Base-by-base conservation (phyloP, 495 filamentous ascomycete species). In the Trichoderma asperelloides region DNA sequence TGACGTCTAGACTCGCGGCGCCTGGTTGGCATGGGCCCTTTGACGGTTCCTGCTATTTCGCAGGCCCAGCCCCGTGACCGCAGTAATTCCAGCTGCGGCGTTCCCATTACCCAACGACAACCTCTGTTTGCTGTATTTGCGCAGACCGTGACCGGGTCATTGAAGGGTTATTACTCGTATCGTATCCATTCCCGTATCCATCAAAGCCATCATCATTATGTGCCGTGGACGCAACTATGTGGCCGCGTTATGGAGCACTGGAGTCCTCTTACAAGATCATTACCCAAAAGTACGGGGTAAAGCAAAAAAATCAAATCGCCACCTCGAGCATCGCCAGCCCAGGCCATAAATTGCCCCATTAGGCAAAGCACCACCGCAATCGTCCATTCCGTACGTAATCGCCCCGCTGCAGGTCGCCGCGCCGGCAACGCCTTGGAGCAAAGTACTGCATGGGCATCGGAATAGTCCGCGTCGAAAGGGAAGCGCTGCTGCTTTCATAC, bases 351-450 rank as follows among this genome's bases (percentile, higher is more conserved):
- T 21, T 60, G 11, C 55, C 55, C 55, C 2, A 16, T 60, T 30
- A 60, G 55, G 55, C 23, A 60, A 60, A 60, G 55, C 55, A 21
- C 55, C 2, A 13, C 27, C 55, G 8, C 25, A 13, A 3, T 13
- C 27, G 55, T 25, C 47, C 55, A 60, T 12, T 60, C 55, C 55
- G 55, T 60, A 60, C 55, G 55, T 60, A 60, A 60, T 60, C 55
- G 55, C 55, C 55, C 55, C 55, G 55, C 55, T 15, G 3, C 30
- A 60, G 23, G 55, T 18, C 12, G 55, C 23, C 23, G 55, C 55
- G 55, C 55, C 55, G 55, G 25, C 25, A 27, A 15, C 7, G 11
- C 25, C n/a, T 11, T 13, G n/a, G 9, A 60, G 12, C 0, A 5
- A 60, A 18, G n/a, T 21, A 28, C 55, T 30, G 27, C 27, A 28